phyloP scores from a whole-genome alignment of 2,329 filamentous ascomycete species.

The Cladosporium velox region DNA sequence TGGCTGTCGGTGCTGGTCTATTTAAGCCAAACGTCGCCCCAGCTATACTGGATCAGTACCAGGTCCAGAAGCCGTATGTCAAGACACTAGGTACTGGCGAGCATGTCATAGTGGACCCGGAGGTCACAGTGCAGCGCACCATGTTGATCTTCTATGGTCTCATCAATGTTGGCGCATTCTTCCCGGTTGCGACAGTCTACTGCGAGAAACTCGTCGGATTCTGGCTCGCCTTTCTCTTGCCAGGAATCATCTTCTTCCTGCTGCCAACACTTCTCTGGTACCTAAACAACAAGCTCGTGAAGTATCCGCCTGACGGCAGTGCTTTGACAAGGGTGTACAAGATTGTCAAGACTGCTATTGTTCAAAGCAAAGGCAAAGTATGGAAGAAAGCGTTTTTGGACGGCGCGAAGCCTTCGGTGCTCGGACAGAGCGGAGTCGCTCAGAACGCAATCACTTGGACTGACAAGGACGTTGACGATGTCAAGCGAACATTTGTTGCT shows the following conservation, averaged over 20 bases:
- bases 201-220: conserved; percentile 68
- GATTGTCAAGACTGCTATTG: conserved; percentile 27
- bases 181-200: conserved; percentile 64
- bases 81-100: conserved; percentile 43
- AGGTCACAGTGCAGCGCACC: conserved; percentile 49
- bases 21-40: conserved; percentile 75
- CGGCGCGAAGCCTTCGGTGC: conserved; percentile 27
- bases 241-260: conserved; percentile 63
- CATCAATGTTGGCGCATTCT: conserved; percentile 72
- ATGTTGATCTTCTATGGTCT: conserved; percentile 67
- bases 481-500: conserved; percentile 42
- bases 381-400: conserved; percentile 30
- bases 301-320: conserved; percentile 29
- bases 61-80: conserved; percentile 41
- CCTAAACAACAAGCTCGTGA: conserved; percentile 27
- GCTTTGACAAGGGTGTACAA: conserved; percentile 29
- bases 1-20: conserved; percentile 64
- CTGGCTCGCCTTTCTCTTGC: conserved; percentile 63
- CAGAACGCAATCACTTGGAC: conserved; percentile 53
- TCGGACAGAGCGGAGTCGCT: conserved; percentile 8
- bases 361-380: conserved; percentile 28
- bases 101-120: conserved; percentile 48
- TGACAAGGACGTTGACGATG: conserved; percentile 69
- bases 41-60: conserved; percentile 49
- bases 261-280: conserved; percentile 32